These are phyloP conservation scores for Fusarium sp. DNA, from an alignment of 2,329 filamentous ascomycete genomes.

Conservation along the genomic window DNA sequence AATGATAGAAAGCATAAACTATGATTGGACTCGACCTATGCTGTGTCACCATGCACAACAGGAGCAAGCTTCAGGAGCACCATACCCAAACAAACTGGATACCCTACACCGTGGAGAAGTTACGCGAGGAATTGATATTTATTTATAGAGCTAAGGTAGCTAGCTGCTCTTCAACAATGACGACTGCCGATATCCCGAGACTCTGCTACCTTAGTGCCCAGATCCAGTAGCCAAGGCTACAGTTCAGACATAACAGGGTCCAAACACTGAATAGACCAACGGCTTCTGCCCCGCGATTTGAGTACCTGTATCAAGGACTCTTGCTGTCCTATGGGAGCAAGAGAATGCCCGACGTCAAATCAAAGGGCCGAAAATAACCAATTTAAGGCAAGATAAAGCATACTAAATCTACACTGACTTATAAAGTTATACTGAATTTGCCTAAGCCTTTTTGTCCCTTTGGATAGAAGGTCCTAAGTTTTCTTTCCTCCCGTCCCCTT, in stretches of 20 bases:
- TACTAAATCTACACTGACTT: not conserved
- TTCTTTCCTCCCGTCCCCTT: not conserved
- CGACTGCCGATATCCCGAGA: not conserved
- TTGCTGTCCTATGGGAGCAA: not conserved
- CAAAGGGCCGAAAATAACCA: not conserved
- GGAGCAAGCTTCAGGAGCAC: not conserved
- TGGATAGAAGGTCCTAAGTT: not conserved
- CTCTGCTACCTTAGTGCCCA: not conserved
- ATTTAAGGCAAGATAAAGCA: not conserved
- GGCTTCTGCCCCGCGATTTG: constrained; percentile 29
- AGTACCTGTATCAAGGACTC: not conserved
- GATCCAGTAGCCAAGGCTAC: not conserved
- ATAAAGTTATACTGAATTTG: not conserved
- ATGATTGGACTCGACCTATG: not conserved
- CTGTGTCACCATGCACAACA: not conserved
- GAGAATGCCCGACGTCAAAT: not conserved
- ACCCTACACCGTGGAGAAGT: not conserved
- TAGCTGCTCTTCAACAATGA: not conserved
- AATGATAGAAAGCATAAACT: too few species aligned
- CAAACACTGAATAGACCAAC: constrained; percentile 23
- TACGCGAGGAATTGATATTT: not conserved
- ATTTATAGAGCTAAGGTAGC: not conserved
- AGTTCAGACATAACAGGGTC: not conserved
- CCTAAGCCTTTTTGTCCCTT: not conserved
- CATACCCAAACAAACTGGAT: not conserved